These are phyloP conservation scores for Ophiobolus disseminans DNA, from an alignment of 2,329 filamentous ascomycete species.

Conservation along the genomic window DNA sequence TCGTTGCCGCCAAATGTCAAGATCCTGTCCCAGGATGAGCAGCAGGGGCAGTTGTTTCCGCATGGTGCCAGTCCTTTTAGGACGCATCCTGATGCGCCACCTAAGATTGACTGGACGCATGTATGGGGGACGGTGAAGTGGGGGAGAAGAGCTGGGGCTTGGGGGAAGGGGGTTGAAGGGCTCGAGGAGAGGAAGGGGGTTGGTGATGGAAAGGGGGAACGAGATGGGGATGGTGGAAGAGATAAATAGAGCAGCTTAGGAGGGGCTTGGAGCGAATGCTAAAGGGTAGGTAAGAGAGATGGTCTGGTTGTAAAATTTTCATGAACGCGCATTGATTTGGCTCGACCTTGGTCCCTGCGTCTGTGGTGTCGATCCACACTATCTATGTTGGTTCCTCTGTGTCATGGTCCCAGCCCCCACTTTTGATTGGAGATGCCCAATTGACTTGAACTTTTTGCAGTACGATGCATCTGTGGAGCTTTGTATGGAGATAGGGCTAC, in stretches of 20 bases:
- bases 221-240: slow-evolving; percentile 24
- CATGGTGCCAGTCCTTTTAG: slow-evolving; percentile 57
- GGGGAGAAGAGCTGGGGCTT: slow-evolving; percentile 61
- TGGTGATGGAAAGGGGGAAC: too few species aligned
- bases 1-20: slow-evolving; percentile 21
- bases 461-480: too few species aligned
- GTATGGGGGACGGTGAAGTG: slow-evolving; percentile 62
- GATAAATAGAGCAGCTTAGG: slow-evolving; percentile 1
- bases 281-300: too few species aligned
- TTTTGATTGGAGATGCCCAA: too few species aligned
- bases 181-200: slow-evolving; percentile 50
- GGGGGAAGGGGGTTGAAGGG: slow-evolving; percentile 60
- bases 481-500: too few species aligned
- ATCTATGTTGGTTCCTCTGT: too few species aligned
- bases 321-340: too few species aligned
- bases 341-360: too few species aligned
- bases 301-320: too few species aligned
- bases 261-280: neutral
- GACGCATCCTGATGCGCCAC: slow-evolving; percentile 54
- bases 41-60: slow-evolving; percentile 46
- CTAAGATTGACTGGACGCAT: slow-evolving; percentile 61
- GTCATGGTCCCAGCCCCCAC: too few species aligned
- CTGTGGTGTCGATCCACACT: too few species aligned
- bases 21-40: slow-evolving; percentile 23
- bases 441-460: too few species aligned